Base-by-base conservation (phyloP, 2,329 filamentous ascomycete genomes). In the Fusarium mangiferae region DNA sequence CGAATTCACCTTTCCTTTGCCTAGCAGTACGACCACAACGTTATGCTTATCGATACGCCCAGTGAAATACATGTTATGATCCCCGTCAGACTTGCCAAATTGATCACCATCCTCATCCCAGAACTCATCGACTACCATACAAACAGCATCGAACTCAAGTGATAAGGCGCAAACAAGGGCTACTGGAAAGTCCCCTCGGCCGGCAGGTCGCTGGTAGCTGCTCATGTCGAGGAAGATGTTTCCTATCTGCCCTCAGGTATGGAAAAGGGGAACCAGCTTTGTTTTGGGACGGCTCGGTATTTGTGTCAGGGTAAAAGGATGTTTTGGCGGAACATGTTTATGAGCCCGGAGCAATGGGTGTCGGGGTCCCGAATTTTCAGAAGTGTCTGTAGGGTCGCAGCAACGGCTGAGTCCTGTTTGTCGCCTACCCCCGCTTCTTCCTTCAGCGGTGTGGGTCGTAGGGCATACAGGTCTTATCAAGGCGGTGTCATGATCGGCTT, bases 281-380 rank as follows among this genome's bases (percentile, higher is more conserved):
- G 15, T 13, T 49, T 3, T 30, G 11, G 3, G 11, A 13, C 5
- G 1, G 11, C 15, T n/a, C 28, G 0, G 0, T 7, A 13, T n/a
- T 18, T 13, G 11, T n/a, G 11, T 6, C 22, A 33, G 4, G 6
- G 7, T n/a, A 3, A 26, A 20, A 8, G 3, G 24, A 20, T 26
- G 7, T 13, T 7, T 24, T 45, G 12, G 44, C 10, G 6, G 12
- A 26, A 14, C 24, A n/a, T n/a, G 6, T 2, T 9, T 33, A 10
- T 6, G 22, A 10, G 22, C 15, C 1, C 10, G 22, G 14, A 3
- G 11, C 7, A 5, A 30, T n/a, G 20, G 22, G 0, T 14, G 28
- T 24, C 1, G 22, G 3, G 11, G 0, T 18, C 28, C 0, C 11
- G 0, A 30, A 5, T 1, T 33, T 38, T 38, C n/a, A 52, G 6